These are phyloP conservation scores for Aspergillus glaucus DNA, from an alignment of 2,329 filamentous ascomycete genomes.

Conservation along the genomic window DNA sequence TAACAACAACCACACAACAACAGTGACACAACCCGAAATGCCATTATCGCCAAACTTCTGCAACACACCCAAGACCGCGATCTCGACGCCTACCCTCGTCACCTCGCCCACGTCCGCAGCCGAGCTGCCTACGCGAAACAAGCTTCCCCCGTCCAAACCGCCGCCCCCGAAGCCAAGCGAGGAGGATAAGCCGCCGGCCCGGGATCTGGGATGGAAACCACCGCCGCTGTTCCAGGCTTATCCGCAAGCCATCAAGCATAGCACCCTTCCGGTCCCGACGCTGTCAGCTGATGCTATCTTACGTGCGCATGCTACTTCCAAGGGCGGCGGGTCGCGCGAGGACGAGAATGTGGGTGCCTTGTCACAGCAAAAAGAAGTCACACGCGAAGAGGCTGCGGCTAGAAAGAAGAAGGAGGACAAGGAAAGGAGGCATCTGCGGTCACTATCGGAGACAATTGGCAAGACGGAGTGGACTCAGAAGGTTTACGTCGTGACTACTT, in stretches of 20 bases:
- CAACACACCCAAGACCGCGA: slow-evolving; percentile 20
- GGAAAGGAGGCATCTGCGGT: slow-evolving; percentile 31
- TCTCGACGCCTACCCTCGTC: slow-evolving; percentile 17
- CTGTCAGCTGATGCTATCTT: slow-evolving; percentile 64
- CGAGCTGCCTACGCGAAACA: slow-evolving; percentile 2
- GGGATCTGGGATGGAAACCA: slow-evolving; percentile 51
- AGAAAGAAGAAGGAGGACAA: slow-evolving; percentile 30
- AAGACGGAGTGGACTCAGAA: slow-evolving; percentile 40
- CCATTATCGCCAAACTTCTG: slow-evolving; percentile 21
- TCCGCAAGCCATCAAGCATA: slow-evolving; percentile 73
- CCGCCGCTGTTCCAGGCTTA: slow-evolving; percentile 83
- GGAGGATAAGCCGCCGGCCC: slow-evolving; percentile 17
- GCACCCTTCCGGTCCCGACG: slow-evolving; percentile 60
- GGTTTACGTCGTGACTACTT: slow-evolving; percentile 39
- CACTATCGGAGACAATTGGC: slow-evolving; percentile 30
- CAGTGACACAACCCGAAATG: slow-evolving; percentile 6
- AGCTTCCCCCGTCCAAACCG: background rate
- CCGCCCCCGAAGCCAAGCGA: slow-evolving; percentile 13
- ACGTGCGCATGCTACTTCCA: slow-evolving; percentile 42
- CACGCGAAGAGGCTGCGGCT: slow-evolving; percentile 14
- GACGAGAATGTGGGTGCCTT: slow-evolving; percentile 8
- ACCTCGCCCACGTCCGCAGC: slow-evolving; percentile 18
- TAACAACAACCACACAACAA: slow-evolving; percentile 6
- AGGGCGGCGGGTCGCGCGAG: slow-evolving; percentile 8
- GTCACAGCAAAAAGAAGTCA: slow-evolving; percentile 11